Percentiles rank a stretch among this genome's conserved stretches.
phyloP scores from a whole-genome alignment of 768 basidiomycete species.

The Phaffia tasmanica region DNA sequence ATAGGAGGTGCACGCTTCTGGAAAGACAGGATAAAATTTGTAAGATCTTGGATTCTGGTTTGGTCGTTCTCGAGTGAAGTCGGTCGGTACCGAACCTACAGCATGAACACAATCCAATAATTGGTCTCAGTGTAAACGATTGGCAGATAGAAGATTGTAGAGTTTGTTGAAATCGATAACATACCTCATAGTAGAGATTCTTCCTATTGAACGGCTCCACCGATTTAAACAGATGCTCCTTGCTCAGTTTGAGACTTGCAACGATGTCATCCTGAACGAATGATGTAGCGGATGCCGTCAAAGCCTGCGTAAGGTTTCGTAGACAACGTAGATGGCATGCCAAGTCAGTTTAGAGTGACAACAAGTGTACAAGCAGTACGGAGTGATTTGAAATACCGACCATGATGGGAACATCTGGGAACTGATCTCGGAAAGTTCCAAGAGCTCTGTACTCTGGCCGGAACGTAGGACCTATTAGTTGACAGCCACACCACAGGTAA shows the following conservation, averaged over 20 bases:
- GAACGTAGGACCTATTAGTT: constrained; percentile 17
- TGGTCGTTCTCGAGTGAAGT: constrained; percentile 33
- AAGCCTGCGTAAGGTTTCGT: constrained; percentile 22
- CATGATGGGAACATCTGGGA: constrained; percentile 67
- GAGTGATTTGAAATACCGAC: not conserved
- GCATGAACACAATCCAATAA: not conserved
- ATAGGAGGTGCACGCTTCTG: constrained; percentile 23
- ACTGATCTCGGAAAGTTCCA: constrained; percentile 57
- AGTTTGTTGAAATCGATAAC: not conserved
- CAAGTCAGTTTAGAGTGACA: not conserved
- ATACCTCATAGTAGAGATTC: constrained; percentile 72
- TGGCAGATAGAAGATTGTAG: not conserved
- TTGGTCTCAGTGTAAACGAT: too few species aligned
- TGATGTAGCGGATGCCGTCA: constrained; percentile 39
- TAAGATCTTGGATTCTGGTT: constrained; percentile 54
- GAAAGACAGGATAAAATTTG: constrained; percentile 54
- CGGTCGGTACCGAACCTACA: constrained; percentile 52
- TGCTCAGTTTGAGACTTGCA: constrained; percentile 51
- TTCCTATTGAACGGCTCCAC: constrained; percentile 68
- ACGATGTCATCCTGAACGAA: constrained; percentile 62
- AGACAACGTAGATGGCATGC: not conserved
- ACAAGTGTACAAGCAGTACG: not conserved
- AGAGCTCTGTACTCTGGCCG: constrained; percentile 49
- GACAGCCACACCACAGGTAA: not conserved
- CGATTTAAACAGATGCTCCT: constrained; percentile 50